Base-by-base conservation (phyloP, 345 rosid species). In the Syzygium aqueum region DNA sequence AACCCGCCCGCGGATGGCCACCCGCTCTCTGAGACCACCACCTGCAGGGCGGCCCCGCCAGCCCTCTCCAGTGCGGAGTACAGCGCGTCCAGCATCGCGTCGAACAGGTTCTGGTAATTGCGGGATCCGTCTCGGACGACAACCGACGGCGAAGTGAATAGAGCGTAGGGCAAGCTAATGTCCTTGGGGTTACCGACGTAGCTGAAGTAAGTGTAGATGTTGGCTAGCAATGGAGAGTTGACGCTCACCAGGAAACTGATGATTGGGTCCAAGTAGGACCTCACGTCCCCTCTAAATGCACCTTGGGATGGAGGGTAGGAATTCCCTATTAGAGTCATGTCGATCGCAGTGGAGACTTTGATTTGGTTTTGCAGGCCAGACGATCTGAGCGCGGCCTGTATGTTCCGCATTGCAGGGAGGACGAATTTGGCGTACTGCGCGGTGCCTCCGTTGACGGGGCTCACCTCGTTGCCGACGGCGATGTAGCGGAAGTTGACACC, bases 381-480 rank as follows among this genome's bases (percentile, higher is more conserved):
- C 25, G 91, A 78, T 88, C 85, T 78, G 5, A 93, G 59, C 6
- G 93, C 92, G 17, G 89, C 87, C 86, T 87, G 84, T 6, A 93
- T 84, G 46, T 91, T 93, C 33, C 67, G 80, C 86, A 93, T 82
- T 16, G 93, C 92, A 0, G 92, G 93, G 63, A 91, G 84, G 5
- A 92, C 91, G 17, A 65, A 91, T 52, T 23, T 83, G 6, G 94
- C 91, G 5, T 80, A 77, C 13, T 57, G 54, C 5, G 90, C 84
- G 3, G 90, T 78, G 78, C 84, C 87, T 2, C 82, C 82, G 7
- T 73, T 73, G 82, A 37, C 82, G 2, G 82, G 82, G 46, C 88
- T 87, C 28, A 93, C 90, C 87, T 93, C 93, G 22, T 93, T 93
- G 28, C 93, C 94, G 5, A 93, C 93, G 7, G 91, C 92, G 84